Evolutionary conservation across 495 filamentous ascomycete genomes (phyloP).

Genomic region (Aspergillus leporis): DNA sequence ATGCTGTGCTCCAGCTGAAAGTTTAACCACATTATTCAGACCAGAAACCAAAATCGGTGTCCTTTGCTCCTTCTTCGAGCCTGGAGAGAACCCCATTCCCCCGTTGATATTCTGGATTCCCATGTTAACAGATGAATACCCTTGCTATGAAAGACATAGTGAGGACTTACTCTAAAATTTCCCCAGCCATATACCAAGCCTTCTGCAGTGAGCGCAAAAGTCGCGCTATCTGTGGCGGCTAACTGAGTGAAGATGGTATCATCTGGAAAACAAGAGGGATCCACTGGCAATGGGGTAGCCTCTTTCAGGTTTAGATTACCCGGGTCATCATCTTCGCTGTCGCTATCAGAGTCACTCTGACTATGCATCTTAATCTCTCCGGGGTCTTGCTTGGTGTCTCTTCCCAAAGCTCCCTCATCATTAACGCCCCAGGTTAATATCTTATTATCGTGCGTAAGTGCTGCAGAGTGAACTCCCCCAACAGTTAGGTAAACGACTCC

Average conservation of each 20-base stretch:
- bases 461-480: slow-evolving; percentile 68
- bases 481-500: slow-evolving; percentile 61
- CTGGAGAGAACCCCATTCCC: slow-evolving; percentile 63
- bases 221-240: slow-evolving; percentile 61
- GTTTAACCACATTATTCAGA: slow-evolving; percentile 61
- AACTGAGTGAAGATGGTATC: slow-evolving; percentile 59
- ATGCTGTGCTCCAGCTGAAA: slow-evolving; percentile 69
- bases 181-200: slow-evolving; percentile 75
- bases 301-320: slow-evolving; percentile 60
- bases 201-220: slow-evolving; percentile 63
- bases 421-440: slow-evolving; percentile 77
- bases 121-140: not conserved
- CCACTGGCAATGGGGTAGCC: slow-evolving; percentile 54
- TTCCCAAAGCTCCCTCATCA: slow-evolving; percentile 67
- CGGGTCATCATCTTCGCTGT: slow-evolving; percentile 45
- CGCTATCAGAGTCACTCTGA: slow-evolving; percentile 27
- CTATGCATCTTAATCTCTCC: slow-evolving; percentile 39
- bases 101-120: slow-evolving; percentile 61
- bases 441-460: slow-evolving; percentile 64
- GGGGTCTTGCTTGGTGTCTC: slow-evolving; percentile 58
- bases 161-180: slow-evolving; percentile 59
- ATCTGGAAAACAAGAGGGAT: slow-evolving; percentile 46
- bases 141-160: not conserved
- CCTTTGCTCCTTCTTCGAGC: slow-evolving; percentile 33
- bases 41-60: slow-evolving; percentile 48